These are phyloP conservation scores for Penicillium dipodomyicola DNA, from an alignment of 495 filamentous ascomycete genomes.

Conservation along the genomic window DNA sequence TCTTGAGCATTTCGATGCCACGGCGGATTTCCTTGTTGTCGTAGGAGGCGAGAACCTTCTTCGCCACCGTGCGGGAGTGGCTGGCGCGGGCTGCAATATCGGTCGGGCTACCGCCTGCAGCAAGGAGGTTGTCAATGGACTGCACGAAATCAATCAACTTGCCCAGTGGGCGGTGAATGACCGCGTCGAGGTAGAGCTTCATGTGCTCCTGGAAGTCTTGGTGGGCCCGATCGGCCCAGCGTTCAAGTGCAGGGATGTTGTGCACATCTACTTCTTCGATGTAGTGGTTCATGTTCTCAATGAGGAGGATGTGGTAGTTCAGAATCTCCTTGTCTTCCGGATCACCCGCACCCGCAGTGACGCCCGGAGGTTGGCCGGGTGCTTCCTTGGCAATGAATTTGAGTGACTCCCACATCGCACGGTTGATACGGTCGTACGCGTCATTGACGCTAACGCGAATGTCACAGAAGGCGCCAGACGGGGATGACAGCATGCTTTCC, in stretches of 20 bases:
- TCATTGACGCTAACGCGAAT: conserved; percentile 77
- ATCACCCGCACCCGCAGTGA: conserved; percentile 58
- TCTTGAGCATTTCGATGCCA: conserved; percentile 80
- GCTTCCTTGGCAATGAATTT: conserved; percentile 95
- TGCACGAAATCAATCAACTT: conserved; percentile 89
- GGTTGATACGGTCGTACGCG: conserved; percentile 85
- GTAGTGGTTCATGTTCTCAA: conserved; percentile 99
- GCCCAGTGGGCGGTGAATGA: conserved; percentile 84
- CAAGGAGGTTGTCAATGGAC: conserved; percentile 70
- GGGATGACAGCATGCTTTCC: conserved; percentile 72
- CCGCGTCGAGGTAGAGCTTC: conserved; percentile 78
- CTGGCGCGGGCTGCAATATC: conserved; percentile 70
- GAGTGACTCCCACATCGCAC: conserved; percentile 93
- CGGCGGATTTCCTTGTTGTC: conserved; percentile 79
- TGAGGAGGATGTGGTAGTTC: conserved; percentile 94
- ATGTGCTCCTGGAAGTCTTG: conserved; percentile 85
- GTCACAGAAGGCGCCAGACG: conserved; percentile 54
- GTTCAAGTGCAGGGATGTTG: conserved; percentile 68
- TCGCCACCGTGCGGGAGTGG: conserved; percentile 75
- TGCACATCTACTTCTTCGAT: conserved; percentile 84
- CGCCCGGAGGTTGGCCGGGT: conserved; percentile 55
- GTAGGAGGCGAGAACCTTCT: conserved; percentile 76
- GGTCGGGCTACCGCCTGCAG: conserved; percentile 35
- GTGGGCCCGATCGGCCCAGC: conserved; percentile 73
- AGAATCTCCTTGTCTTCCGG: conserved; percentile 92